phyloP scores from a whole-genome alignment of 2,329 filamentous ascomycete genomes.

The Harringtonia lauricola region DNA sequence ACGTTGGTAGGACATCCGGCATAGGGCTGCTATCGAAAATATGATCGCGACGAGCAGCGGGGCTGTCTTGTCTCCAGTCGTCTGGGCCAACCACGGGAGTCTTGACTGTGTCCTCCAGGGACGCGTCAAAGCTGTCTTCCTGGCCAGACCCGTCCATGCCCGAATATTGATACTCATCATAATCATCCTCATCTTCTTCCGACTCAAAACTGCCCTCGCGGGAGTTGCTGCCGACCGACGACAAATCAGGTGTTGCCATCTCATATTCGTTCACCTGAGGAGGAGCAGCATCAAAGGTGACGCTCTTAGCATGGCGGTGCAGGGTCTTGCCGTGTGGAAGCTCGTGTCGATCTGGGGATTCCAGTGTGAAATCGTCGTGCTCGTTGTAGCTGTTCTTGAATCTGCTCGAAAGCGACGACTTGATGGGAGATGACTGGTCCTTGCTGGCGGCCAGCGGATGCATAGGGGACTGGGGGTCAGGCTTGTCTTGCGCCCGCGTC shows the following conservation, averaged over 20 bases:
- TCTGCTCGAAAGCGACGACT: constrained; percentile 70
- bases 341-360: constrained; percentile 47
- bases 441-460: constrained; percentile 48
- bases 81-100: constrained; percentile 96
- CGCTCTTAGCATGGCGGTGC: constrained; percentile 85
- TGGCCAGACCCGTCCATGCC: constrained; percentile 48
- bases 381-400: constrained; percentile 63
- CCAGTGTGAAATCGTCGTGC: constrained; percentile 56
- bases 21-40: constrained; percentile 62
- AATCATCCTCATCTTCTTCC: constrained; percentile 62
- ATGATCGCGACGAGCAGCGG: constrained; percentile 31
- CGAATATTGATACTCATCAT: constrained; percentile 39
- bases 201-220: constrained; percentile 91
- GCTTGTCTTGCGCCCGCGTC: neutral
- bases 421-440: constrained; percentile 68
- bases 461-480: constrained; percentile 14
- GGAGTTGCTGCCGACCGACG: constrained; percentile 78
- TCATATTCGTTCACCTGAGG: constrained; percentile 97
- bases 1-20: constrained; percentile 38
- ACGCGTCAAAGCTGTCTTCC: constrained; percentile 92
- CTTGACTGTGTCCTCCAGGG: constrained; percentile 90
- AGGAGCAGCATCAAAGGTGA: constrained; percentile 89
- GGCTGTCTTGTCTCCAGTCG: constrained; percentile 75
- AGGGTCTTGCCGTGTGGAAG: constrained; percentile 55
- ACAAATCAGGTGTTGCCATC: constrained; percentile 94